Evolutionary conservation across 1,284 basidiomycete genomes (phyloP), one percentile per base, ranked within the genome.

Genomic region (Cryptococcus wingfieldii): DNA sequence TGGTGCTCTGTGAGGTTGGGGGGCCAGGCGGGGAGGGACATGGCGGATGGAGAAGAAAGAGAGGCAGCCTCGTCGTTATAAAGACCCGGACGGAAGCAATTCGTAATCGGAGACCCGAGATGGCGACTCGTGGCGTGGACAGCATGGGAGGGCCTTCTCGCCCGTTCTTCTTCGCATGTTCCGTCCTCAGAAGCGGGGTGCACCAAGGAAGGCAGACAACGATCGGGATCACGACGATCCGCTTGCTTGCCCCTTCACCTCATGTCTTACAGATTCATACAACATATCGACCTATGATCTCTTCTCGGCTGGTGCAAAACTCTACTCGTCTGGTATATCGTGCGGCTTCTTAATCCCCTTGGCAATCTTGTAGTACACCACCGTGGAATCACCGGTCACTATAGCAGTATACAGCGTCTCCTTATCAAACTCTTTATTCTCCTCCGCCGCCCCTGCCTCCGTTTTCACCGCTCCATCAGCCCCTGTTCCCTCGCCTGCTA

Each of bases 1-100:
- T 90, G 84, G 9, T 71, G 72, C 9, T 81, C 74, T 1, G 84
- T 77, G n/a, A 91, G 71, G 2, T 72, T 58, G 4, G 90, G 90
- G 0, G 90, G 90, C 90, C 90, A 93, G 43, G 77, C 19, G 0
- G 78, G 77, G 9, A 78, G 69, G 27, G 57, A 53, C 61, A 62
- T 62, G 37, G 34, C 43, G 55, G n/a, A 37, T 23, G 23, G 44
- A 42, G 23, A 18, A 37, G 16, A 43, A 38, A 18, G 19, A 9
- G 12, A 13, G 38, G 37, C 18, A 37, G 18, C 9, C 12, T 23
- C 8, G 37, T 47, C 5, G 41, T 18, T 10, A 50, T 44, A 39
- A 25, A 38, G 34, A 37, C 13, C 38, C 37, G 31, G 6, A 34
- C 0, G 31, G 10, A 34, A 8, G 31, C 31, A 34, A 34, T 34